Evolutionary conservation across 352 stramenopile species (phyloP).

Genomic region (Phytophthora europaea): DNA sequence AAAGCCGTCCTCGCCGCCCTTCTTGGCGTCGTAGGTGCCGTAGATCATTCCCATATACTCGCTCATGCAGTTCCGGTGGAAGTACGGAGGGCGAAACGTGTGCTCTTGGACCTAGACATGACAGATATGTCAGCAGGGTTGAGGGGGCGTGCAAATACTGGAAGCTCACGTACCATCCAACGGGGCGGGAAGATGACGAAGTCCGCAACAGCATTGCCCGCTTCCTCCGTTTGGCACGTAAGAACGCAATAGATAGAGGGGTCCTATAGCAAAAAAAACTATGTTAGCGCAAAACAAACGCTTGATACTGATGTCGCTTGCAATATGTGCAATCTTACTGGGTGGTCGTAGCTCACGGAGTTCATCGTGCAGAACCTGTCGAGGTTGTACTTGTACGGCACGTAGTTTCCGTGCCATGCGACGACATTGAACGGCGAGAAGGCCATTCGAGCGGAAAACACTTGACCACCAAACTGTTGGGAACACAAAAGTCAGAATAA

Average conservation of each 20-base stretch:
- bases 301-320: not conserved
- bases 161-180: constrained; percentile 86
- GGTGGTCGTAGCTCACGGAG: constrained; percentile 97
- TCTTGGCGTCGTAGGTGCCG: constrained; percentile 97
- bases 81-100: constrained; percentile 95
- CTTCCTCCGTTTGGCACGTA: constrained; percentile 94
- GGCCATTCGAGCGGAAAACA: constrained; percentile 87
- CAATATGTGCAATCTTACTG: constrained; percentile 36
- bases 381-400: constrained; percentile 98
- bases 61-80: constrained; percentile 98
- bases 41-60: constrained; percentile 99
- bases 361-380: constrained; percentile 97
- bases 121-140: not conserved
- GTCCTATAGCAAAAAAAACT: constrained; percentile 58
- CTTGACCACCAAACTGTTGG: constrained; percentile 82
- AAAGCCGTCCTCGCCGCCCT: constrained; percentile 88
- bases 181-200: constrained; percentile 98
- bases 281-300: not conserved
- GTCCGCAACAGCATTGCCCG: constrained; percentile 95
- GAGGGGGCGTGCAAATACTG: constrained; percentile 10
- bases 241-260: constrained; percentile 98
- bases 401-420: constrained; percentile 98
- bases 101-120: constrained; percentile 80
- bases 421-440: constrained; percentile 98
- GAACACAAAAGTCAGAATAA: constrained; percentile 1